Percentiles rank a stretch among this genome's conserved stretches.
These are phyloP conservation scores for Cucumis sativus DNA, from an alignment of 306 rosid genomes.

Conservation along the genomic window Cucumber_9930_V3 NC_026656.2:21722001-21722500, in stretches of 20 bases:
- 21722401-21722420: neutral
- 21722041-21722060: slow-evolving; percentile 96
- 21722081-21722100: neutral
- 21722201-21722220: neutral
- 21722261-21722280: neutral
- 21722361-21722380: neutral
- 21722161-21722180: neutral
- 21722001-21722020: slow-evolving; percentile 98
- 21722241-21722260: neutral
- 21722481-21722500: neutral
- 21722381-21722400: neutral
- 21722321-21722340: neutral
- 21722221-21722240: neutral
- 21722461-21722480: neutral
- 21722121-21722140: neutral
- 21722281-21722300: neutral
- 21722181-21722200: neutral
- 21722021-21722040: slow-evolving; percentile 92
- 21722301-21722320: neutral
- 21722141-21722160: neutral
- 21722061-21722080: slow-evolving; percentile 16
- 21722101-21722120: neutral
- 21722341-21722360: neutral
- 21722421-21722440: neutral
- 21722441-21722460: neutral